Evolutionary conservation across 2,329 filamentous ascomycete genomes (phyloP).

Genomic region (Cladophialophora chaetospira): DNA sequence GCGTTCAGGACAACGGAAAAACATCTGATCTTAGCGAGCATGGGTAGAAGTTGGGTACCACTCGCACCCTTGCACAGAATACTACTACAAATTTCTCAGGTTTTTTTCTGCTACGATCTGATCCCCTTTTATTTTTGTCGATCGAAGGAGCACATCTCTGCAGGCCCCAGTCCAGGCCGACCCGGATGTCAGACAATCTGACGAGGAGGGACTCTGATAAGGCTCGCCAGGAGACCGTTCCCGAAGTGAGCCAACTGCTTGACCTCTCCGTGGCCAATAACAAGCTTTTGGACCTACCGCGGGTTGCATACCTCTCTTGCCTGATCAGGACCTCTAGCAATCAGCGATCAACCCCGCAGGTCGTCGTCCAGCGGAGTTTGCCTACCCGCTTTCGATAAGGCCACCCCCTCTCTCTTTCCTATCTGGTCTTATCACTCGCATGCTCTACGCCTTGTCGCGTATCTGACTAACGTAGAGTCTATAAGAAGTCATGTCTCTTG

Average conservation of each 20-base stretch:
- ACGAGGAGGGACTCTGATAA: too few relatives aligned
- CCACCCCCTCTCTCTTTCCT: constrained; percentile 8
- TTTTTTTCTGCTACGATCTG: too few relatives aligned
- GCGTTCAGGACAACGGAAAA: not conserved
- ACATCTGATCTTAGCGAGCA: not conserved
- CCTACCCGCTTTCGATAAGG: not conserved
- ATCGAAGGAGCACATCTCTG: too few relatives aligned
- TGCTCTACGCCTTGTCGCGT: not conserved
- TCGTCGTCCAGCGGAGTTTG: not conserved
- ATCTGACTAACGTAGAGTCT: not conserved
- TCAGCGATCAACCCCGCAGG: not conserved
- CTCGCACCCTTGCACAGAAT: too few relatives aligned
- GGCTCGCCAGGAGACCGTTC: too few relatives aligned
- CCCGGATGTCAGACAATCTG: too few relatives aligned
- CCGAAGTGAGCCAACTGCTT: too few relatives aligned
- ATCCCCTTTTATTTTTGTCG: too few relatives aligned
- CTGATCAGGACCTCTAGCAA: not conserved
- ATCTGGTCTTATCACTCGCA: constrained; percentile 13
- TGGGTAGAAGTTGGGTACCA: not conserved
- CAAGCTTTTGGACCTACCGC: not conserved
- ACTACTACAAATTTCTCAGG: too few relatives aligned
- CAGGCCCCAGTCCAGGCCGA: too few relatives aligned
- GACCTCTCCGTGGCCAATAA: too few relatives aligned
- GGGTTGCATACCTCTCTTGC: not conserved
- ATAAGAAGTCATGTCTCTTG: constrained; percentile 2